Evolutionary conservation across 164 flowering plant species (phyloP).

Genomic region (Brasenia schreberi): DNA sequence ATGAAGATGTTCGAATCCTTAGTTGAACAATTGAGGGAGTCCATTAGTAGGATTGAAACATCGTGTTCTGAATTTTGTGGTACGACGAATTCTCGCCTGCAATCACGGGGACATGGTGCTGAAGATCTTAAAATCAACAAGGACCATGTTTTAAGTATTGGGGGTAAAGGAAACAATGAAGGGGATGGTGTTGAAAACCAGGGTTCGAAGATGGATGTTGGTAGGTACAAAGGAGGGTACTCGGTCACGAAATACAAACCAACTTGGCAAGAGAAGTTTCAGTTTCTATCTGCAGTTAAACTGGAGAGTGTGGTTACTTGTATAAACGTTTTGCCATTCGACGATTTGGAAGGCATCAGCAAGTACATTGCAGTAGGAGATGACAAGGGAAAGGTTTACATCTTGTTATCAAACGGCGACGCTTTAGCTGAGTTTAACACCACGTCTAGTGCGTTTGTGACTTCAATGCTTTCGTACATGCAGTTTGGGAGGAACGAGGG

Average conservation of each 20-base stretch:
- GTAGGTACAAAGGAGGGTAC: constrained; percentile 19
- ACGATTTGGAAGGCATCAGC: constrained; percentile 66
- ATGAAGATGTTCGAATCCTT: constrained; percentile 51
- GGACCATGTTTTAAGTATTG: background rate
- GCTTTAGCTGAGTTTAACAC: constrained; percentile 49
- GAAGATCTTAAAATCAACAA: background rate
- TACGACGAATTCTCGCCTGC: background rate
- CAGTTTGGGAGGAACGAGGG: constrained; percentile 74
- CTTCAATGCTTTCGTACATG: constrained; percentile 63
- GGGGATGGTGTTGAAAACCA: constrained; percentile 1
- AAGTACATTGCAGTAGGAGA: constrained; percentile 91
- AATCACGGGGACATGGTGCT: background rate
- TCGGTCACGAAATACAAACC: constrained; percentile 71
- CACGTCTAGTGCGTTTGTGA: constrained; percentile 38
- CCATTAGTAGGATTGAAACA: constrained; percentile 49
- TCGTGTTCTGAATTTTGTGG: constrained; percentile 15
- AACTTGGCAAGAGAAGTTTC: constrained; percentile 87
- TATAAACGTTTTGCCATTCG: constrained; percentile 57
- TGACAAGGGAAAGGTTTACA: constrained; percentile 58
- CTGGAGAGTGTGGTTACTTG: constrained; percentile 62
- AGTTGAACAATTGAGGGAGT: constrained; percentile 45
- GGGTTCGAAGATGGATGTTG: constrained; percentile 3
- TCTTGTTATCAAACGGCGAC: constrained; percentile 71
- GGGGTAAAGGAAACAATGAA: background rate
- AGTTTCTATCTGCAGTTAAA: constrained; percentile 77